Evolutionary conservation across 768 basidiomycete species (phyloP), one percentile per base, ranked within the genome.

Genomic region (Sporobolomyces roseus): DNA sequence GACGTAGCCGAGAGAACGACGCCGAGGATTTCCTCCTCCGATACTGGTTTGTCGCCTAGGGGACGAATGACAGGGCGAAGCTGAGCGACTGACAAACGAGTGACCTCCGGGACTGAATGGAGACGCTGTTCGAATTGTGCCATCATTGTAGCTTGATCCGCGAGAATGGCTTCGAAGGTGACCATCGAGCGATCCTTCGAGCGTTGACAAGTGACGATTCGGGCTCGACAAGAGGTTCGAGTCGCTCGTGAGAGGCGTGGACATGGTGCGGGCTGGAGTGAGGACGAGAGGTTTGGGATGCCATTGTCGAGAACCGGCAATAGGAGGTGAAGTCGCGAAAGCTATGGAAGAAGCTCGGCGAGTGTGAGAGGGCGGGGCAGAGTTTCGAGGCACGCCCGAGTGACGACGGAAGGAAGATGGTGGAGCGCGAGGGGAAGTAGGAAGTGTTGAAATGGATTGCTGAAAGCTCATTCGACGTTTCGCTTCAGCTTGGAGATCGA

Each of bases 241-340:
- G 16, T 60, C 58, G 21, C 21, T 35, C 32, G 58, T 60, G 32
- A 60, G 58, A 27, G 58, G 58, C 2, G 58, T 60, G 13, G 51
- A 30, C 33, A 69, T 27, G 14, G 63, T 69, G 13, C 68, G 68
- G 2, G 63, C 62, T 25, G 63, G 68, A 4, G 68, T 69, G 25
- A 69, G 59, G 30, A 69, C 68, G 56, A 69, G 68, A 4, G 68
- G 68, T 45, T 69, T 69, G 14, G 58, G 68, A 48, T 64, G 59
- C 45, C 63, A 45, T 0, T 19, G 41, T 1, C 61, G 54, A 21
- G 30, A 5, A 25, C 55, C 41, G 16, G 61, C 21, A n/a, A 55
- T 17, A 1, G 61, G 17, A 0, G 36, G 29, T 14, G 49, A 4
- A 17, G 32, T 1, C 0, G 50, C 17, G 2, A 10, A 13, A 4